Evolutionary conservation across 441 rosid species (phyloP), one percentile per base, ranked within the genome.

Genomic region (Populus hybrid): DNA sequence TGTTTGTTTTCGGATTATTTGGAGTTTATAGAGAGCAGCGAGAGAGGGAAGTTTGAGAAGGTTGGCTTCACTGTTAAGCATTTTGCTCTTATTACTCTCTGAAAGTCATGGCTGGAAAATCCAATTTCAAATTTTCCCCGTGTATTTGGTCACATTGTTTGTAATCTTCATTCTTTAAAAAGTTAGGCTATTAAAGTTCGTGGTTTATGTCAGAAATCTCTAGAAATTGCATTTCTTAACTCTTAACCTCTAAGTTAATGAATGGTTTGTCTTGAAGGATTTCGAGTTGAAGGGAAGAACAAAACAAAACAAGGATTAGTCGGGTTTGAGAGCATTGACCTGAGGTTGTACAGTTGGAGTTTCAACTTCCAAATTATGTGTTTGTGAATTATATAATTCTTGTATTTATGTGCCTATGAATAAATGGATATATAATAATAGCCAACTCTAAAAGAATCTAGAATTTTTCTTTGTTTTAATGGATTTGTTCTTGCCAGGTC

Each of bases 41-140:
- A 83, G 64, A 82, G 69, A 35, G 91, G 91, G 2, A 85, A 82
- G 83, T 88, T 90, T 73, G 91, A 88, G 73, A 86, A 83, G 82
- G 87, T 86, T 68, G 87, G 89, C 23, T 82, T 80, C 71, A 85
- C 91, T 2, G 89, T 88, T 16, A 90, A 84, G 76, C 89, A 84
- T 69, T 88, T 88, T 69, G 91, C 91, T 9, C 87, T 88, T 65
- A 81, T 76, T 53, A 30, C 19, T 28, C n/a, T 61, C 65, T 70
- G 34, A 74, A 24, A 68, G 32, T 30, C 38, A 32, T 14, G 23
- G 19, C 57, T 18, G 32, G 34, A 66, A 57, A 57, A 57, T 26
- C 36, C 11, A 46, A 75, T 18, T 65, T 75, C 63, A 38, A 59
- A 26, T 10, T 30, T 73, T 73, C 26, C 66, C 46, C 9, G 19